These are phyloP conservation scores for Penicillium brasilianum DNA, from an alignment of 2,329 filamentous ascomycete species.

Conservation along the genomic window DNA sequence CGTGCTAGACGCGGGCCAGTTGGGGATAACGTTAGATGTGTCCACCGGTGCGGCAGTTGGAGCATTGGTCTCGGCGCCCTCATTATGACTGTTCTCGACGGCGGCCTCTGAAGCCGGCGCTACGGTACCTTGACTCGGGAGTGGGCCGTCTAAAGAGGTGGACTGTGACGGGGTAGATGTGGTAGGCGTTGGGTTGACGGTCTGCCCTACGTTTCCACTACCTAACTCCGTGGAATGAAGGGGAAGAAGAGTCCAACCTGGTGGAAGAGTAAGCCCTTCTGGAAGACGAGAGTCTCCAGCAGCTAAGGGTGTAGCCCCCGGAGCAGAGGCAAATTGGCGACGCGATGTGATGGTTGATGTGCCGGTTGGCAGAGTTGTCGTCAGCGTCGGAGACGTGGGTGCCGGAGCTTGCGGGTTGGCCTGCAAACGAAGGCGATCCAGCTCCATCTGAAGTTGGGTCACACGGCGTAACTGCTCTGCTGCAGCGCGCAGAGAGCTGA, in stretches of 20 bases:
- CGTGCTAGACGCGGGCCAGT: constrained; percentile 25
- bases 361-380: constrained; percentile 24
- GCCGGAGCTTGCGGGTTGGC: constrained; percentile 24
- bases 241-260: constrained; percentile 51
- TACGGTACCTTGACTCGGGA: not conserved
- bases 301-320: constrained; percentile 39
- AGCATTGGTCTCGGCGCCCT: not conserved
- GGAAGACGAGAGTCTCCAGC: constrained; percentile 56
- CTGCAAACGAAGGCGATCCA: constrained; percentile 67
- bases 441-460: constrained; percentile 69
- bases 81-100: not conserved
- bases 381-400: constrained; percentile 19
- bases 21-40: constrained; percentile 20
- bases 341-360: constrained; percentile 29
- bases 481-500: constrained; percentile 65
- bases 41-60: not conserved
- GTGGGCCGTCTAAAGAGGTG: not conserved
- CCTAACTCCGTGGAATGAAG: constrained; percentile 31
- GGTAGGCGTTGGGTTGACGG: constrained; percentile 5
- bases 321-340: constrained; percentile 38
- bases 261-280: constrained; percentile 57
- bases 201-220: constrained; percentile 8
- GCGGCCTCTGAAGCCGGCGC: constrained; percentile 6
- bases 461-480: constrained; percentile 72
- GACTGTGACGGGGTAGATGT: constrained; percentile 9